A percentile compares a stretch with the other conserved stretches of the same genome.
Conservation (phyloP, 192 early-diverging fungal species). For the Lobosporangium transversale region DNA sequence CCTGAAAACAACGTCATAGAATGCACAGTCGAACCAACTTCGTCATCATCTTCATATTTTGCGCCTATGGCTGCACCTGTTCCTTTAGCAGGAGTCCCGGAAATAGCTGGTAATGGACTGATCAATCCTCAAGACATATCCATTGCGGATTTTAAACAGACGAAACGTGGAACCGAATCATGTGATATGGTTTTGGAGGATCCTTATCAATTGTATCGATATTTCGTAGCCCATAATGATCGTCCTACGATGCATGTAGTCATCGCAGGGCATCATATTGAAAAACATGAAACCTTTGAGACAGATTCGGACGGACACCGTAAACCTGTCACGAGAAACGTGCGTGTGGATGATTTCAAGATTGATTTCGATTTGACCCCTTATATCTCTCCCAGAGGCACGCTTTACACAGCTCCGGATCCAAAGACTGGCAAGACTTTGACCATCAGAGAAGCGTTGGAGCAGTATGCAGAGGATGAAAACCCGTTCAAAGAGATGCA, state of each 20-base stretch:
- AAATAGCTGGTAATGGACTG: conserved; percentile 6
- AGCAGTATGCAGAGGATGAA: conserved; percentile 44
- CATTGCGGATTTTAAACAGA: conserved; percentile 29
- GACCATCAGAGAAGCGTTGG: conserved; percentile 38
- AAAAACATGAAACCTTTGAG: conserved; percentile 6
- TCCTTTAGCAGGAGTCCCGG: conserved; percentile 36
- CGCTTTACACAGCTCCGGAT: conserved; percentile 17
- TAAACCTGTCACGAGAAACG: background rate
- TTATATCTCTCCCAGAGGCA: conserved; percentile 33
- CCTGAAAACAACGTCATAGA: background rate
- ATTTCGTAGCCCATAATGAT: conserved; percentile 54
- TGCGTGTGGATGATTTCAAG: conserved; percentile 41
- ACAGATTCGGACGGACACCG: conserved; percentile 25
- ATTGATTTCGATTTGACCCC: conserved; percentile 50
- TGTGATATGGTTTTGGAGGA: conserved; percentile 25
- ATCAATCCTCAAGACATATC: conserved; percentile 45
- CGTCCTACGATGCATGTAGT: conserved; percentile 34
- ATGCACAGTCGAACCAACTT: background rate
- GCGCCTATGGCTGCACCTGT: background rate
- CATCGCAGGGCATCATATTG: conserved; percentile 29
- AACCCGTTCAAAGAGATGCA: conserved; percentile 54
- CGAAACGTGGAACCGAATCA: conserved; percentile 18
- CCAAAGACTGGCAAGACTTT: conserved; percentile 18
- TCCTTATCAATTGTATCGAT: conserved; percentile 50
- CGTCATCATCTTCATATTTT: conserved; percentile 16